Conservation (phyloP, 2,329 filamentous ascomycete genomes). For the Fusarium stilboides region DNA sequence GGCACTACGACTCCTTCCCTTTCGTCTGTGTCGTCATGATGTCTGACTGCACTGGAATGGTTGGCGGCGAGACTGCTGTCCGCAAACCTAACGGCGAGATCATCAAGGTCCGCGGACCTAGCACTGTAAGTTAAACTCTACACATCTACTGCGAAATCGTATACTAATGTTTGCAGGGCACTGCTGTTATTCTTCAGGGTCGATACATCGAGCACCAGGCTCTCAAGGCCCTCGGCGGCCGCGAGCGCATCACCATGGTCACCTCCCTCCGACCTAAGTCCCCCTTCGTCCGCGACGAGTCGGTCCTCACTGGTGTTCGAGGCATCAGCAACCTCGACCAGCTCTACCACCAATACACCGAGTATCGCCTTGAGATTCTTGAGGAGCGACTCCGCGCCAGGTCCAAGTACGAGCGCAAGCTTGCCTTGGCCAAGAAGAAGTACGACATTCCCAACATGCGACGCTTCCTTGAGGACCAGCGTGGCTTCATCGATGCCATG, state of each 20-base stretch:
- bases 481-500: slow-evolving; percentile 12
- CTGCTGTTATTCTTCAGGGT: slow-evolving; percentile 74
- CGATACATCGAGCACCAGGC: slow-evolving; percentile 77
- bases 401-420: slow-evolving; percentile 6
- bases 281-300: slow-evolving; percentile 70
- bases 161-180: slow-evolving; percentile 58
- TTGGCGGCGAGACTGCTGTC: slow-evolving; percentile 74
- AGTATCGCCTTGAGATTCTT: slow-evolving; percentile 75
- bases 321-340: slow-evolving; percentile 69
- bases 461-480: slow-evolving; percentile 6
- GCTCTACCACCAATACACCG: slow-evolving; percentile 73
- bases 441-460: slow-evolving; percentile 10
- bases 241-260: slow-evolving; percentile 76
- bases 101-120: slow-evolving; percentile 70
- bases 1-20: slow-evolving; percentile 67
- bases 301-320: slow-evolving; percentile 71
- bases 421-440: slow-evolving; percentile 16
- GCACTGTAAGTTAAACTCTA: slow-evolving; percentile 32
- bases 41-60: slow-evolving; percentile 73
- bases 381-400: slow-evolving; percentile 63
- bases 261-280: slow-evolving; percentile 74
- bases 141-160: too few relatives aligned
- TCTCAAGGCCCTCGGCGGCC: slow-evolving; percentile 68
- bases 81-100: slow-evolving; percentile 65
- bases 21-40: slow-evolving; percentile 72